Evolutionary conservation across 225 moss, liverwort and hornwort species (phyloP).

Genomic region (Polytrichum formosum): DNA sequence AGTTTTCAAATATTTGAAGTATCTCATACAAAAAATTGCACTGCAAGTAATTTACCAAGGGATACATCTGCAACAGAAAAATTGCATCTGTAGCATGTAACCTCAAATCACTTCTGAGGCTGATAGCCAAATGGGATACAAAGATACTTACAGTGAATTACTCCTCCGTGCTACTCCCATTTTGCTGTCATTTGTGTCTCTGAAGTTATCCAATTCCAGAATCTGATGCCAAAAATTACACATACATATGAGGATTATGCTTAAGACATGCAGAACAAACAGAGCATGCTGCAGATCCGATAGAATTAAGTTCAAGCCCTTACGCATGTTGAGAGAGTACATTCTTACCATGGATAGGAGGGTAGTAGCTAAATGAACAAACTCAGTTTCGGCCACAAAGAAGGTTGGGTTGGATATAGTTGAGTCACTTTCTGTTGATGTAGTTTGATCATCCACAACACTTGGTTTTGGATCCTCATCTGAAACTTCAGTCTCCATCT

Average conservation of each 20-base stretch:
- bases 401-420: conserved; percentile 21
- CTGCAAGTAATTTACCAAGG: neutral
- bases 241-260: neutral
- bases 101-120: neutral
- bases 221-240: conserved; percentile 24
- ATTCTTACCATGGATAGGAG: conserved; percentile 42
- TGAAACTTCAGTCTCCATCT: conserved; percentile 17
- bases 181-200: conserved; percentile 26
- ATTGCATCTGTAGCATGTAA: neutral
- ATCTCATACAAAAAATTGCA: neutral
- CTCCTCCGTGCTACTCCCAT: conserved; percentile 19
- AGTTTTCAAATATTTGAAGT: too few species aligned
- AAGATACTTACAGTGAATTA: conserved; percentile 24
- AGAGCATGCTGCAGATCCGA: neutral
- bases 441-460: conserved; percentile 15
- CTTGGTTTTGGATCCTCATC: conserved; percentile 12
- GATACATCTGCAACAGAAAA: neutral
- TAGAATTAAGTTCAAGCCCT: neutral
- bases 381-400: conserved; percentile 42
- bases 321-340: neutral
- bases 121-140: neutral
- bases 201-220: conserved; percentile 44
- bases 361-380: conserved; percentile 34
- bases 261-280: neutral
- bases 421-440: conserved; percentile 13